Conservation (phyloP, 1,284 basidiomycete species). For the Puccinia horiana region DNA sequence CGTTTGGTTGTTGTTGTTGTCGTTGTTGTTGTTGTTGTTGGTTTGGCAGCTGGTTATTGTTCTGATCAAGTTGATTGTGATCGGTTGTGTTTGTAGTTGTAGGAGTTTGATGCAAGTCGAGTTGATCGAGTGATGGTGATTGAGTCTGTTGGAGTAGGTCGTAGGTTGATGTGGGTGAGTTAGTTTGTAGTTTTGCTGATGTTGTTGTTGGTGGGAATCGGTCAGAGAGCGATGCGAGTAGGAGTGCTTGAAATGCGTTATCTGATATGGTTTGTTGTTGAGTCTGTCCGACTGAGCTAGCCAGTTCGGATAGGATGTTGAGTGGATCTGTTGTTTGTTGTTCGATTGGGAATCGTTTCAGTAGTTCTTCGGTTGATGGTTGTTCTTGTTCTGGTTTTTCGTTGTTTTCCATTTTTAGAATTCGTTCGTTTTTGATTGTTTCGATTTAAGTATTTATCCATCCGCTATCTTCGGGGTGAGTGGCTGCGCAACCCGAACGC, state of each 20-base stretch:
- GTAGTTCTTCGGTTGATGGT: neutral
- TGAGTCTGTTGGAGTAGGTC: neutral
- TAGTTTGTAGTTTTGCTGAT: too few relatives aligned
- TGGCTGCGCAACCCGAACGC: too few relatives aligned
- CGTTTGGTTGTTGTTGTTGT: slow-evolving; percentile 7
- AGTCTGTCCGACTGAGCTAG: neutral
- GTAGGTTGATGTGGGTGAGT: neutral
- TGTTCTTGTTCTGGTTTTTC: neutral
- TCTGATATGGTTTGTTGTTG: neutral
- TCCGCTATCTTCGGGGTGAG: too few relatives aligned
- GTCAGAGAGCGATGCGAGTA: slow-evolving; percentile 26
- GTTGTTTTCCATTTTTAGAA: neutral
- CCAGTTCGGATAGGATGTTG: slow-evolving; percentile 31
- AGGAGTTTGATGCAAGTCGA: neutral
- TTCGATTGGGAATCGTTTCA: too few relatives aligned
- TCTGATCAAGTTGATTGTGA: neutral
- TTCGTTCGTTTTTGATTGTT: neutral
- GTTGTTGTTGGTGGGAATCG: too few relatives aligned
- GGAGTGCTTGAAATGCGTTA: slow-evolving; percentile 22
- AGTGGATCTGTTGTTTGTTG: slow-evolving; percentile 18
- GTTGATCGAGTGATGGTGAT: neutral
- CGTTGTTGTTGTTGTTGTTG: neutral
- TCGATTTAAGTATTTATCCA: too few relatives aligned
- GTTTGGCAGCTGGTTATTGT: neutral
- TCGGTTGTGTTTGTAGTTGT: neutral